Evolutionary conservation across 305 asterid genomes (phyloP).

Genomic region (Withania somnifera): DNA sequence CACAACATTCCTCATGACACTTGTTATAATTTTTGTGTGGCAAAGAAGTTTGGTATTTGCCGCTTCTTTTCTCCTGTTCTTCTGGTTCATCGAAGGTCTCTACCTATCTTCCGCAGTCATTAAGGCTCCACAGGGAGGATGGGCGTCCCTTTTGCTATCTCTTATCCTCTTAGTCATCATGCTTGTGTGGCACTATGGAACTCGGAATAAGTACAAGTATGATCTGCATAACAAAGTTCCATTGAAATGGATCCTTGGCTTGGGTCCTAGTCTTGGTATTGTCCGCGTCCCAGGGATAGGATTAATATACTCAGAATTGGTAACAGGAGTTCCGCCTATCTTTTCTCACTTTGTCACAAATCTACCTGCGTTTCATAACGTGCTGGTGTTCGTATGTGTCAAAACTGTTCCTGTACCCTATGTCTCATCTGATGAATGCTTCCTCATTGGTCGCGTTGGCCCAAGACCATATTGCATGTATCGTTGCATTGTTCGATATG

Average conservation of each 20-base stretch:
- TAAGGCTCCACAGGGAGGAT: slow-evolving; percentile 92
- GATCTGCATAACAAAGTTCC: slow-evolving; percentile 92
- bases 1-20: slow-evolving; percentile 89
- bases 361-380: slow-evolving; percentile 89
- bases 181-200: slow-evolving; percentile 95
- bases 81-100: slow-evolving; percentile 58
- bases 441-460: slow-evolving; percentile 82
- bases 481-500: slow-evolving; percentile 86
- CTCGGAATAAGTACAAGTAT: slow-evolving; percentile 78
- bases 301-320: slow-evolving; percentile 82
- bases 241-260: slow-evolving; percentile 80
- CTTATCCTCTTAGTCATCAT: slow-evolving; percentile 56
- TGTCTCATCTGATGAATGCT: slow-evolving; percentile 81
- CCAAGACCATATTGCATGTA: slow-evolving; percentile 90
- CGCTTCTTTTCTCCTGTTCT: slow-evolving; percentile 50
- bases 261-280: slow-evolving; percentile 92
- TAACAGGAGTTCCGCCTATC: slow-evolving; percentile 90
- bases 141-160: slow-evolving; percentile 76
- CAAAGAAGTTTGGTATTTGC: slow-evolving; percentile 51
- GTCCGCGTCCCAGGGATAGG: slow-evolving; percentile 99
- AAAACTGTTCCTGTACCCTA: slow-evolving; percentile 75
- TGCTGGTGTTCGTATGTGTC: slow-evolving; percentile 81
- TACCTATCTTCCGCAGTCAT: slow-evolving; percentile 53
- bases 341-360: slow-evolving; percentile 92
- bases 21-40: slow-evolving; percentile 81